These are phyloP conservation scores for Rhododendron simsii DNA, from an alignment of 148 eudicot species.

Conservation along the genomic window DNA sequence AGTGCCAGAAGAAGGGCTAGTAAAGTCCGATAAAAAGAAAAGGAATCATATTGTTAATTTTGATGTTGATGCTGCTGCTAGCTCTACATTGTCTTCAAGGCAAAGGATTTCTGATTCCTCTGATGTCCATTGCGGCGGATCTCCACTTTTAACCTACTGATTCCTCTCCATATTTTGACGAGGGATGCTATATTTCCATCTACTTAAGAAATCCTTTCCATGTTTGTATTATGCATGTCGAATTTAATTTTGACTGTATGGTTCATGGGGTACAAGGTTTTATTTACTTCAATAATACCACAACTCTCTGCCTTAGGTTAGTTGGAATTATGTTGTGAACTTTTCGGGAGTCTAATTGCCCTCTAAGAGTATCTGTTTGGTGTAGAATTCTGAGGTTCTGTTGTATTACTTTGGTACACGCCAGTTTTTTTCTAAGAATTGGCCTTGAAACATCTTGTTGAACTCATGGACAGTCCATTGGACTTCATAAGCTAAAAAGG, in stretches of 20 bases:
- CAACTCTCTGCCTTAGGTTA: not conserved
- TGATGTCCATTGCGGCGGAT: slow-evolving; percentile 67
- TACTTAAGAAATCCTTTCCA: not conserved
- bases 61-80: slow-evolving; percentile 73
- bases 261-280: not conserved
- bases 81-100: slow-evolving; percentile 51
- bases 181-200: not conserved
- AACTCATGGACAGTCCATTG: not conserved
- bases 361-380: not conserved
- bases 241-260: not conserved
- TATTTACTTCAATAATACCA: not conserved
- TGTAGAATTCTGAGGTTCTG: not conserved
- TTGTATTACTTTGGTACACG: not conserved
- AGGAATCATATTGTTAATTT: slow-evolving; percentile 57
- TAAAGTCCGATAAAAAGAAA: slow-evolving; percentile 49
- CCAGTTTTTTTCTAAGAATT: not conserved
- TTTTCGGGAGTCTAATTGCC: not conserved
- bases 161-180: not conserved
- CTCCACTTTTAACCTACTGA: slow-evolving; percentile 54
- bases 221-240: not conserved
- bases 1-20: slow-evolving; percentile 31
- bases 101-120: slow-evolving; percentile 71
- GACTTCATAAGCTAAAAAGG: not conserved
- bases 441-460: not conserved
- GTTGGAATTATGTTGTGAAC: not conserved